Evolutionary conservation across 352 stramenopile species (phyloP), one percentile per base, ranked within the genome.

Genomic region (Globisporangium okanoganense): DNA sequence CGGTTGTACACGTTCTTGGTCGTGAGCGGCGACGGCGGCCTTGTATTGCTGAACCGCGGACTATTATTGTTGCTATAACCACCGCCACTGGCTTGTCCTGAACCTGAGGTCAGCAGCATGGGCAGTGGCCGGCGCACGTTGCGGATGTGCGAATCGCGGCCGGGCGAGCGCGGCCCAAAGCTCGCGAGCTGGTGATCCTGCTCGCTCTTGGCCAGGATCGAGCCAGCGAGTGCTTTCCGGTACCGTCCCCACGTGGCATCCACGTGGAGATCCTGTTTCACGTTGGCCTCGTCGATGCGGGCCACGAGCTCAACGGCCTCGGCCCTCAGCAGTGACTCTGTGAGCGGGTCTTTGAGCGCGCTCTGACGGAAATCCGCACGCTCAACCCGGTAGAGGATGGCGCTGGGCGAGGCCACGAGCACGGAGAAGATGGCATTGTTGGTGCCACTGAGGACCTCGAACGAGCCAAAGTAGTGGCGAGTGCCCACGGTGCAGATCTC

Each of bases 341-440:
- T 84, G 27, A 68, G 49, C 0, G 58, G 0, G 48, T 91, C 82
- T 43, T 88, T 89, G 3, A 90, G 67, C 13, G 85, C 58, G 35
- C 73, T 78, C 53, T 89, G 79, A 10, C 82, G 74, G 38, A 91
- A 89, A 43, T 89, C 82, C 2, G 79, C 69, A n/a, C 82, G 79
- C 47, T 91, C 82, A 8, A 91, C 59, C 10, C 79, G 76, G 54
- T 88, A 91, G 48, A 91, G 57, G 5, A 83, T 71, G 12, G 74
- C 76, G 18, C 65, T 79, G 0, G 82, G 79, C 0, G 82, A 91
- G 14, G 76, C 75, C n/a, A 87, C 70, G 20, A 91, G 67, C 10
- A 83, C 72, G 0, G 82, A 90, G 54, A 81, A 89, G 1, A 68
- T 65, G 8, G 77, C 75, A 48, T 81, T 74, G 3, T 29, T 27